phyloP scores from a whole-genome alignment of 352 stramenopile species.

The Pythium myriotylum region DNA sequence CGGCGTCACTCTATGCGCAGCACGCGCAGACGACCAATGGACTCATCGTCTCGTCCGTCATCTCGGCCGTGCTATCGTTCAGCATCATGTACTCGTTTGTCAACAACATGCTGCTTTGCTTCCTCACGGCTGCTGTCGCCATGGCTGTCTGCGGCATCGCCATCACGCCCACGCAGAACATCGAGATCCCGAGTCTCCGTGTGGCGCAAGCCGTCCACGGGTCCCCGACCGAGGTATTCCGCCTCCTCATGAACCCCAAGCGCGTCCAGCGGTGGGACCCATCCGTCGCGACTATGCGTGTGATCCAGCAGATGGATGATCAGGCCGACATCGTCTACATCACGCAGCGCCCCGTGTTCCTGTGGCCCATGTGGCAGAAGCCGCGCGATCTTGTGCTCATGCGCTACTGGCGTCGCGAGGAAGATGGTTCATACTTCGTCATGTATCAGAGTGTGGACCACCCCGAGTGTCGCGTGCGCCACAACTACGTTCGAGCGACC shows the following conservation, averaged over 20 bases:
- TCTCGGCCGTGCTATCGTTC: constrained; percentile 76
- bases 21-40: constrained; percentile 78
- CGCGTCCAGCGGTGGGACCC: constrained; percentile 84
- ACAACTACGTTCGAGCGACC: constrained; percentile 86
- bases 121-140: constrained; percentile 61
- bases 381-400: constrained; percentile 85
- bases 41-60: constrained; percentile 60
- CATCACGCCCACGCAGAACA: constrained; percentile 63
- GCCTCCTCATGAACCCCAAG: constrained; percentile 85
- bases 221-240: constrained; percentile 82
- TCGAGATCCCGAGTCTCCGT: constrained; percentile 85
- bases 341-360: constrained; percentile 79
- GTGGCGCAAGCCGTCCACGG: constrained; percentile 86
- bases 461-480: constrained; percentile 81
- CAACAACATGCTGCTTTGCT: constrained; percentile 81
- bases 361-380: constrained; percentile 89
- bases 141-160: constrained; percentile 72
- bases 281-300: constrained; percentile 75
- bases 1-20: constrained; percentile 79
- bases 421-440: constrained; percentile 90
- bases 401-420: constrained; percentile 88
- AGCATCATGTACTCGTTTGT: constrained; percentile 89
- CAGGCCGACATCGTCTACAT: constrained; percentile 90
- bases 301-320: constrained; percentile 86
- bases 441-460: constrained; percentile 91